These are phyloP conservation scores for Clarireedia monteithiana DNA, from an alignment of 2,329 filamentous ascomycete species.

Conservation along the genomic window DNA sequence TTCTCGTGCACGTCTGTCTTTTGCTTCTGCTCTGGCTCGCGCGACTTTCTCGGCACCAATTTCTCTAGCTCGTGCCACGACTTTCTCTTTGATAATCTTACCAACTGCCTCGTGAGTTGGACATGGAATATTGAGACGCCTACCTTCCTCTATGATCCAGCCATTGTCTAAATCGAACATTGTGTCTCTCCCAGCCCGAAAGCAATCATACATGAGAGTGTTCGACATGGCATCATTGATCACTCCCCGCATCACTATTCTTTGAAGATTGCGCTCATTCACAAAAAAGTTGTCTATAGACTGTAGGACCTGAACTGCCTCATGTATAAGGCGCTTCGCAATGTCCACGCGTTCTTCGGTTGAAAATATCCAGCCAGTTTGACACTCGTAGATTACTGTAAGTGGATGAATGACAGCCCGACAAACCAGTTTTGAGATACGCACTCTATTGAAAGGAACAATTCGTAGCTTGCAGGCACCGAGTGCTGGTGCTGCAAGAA, in stretches of 20 bases:
- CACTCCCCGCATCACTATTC: not conserved
- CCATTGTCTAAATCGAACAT: conserved; percentile 3
- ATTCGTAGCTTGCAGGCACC: not conserved
- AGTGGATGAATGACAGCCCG: conserved; percentile 1
- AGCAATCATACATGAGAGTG: not conserved
- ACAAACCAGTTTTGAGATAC: not conserved
- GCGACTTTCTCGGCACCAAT: not conserved
- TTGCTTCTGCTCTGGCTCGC: not conserved
- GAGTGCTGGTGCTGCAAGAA: not conserved
- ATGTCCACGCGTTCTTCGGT: not conserved
- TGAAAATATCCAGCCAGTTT: conserved; percentile 1
- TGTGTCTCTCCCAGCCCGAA: not conserved
- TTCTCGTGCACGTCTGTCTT: not conserved
- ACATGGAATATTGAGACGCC: not conserved
- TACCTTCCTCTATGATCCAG: conserved; percentile 1
- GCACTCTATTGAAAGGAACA: not conserved
- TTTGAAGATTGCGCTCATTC: not conserved
- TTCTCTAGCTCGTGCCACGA: not conserved
- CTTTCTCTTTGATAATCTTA: not conserved
- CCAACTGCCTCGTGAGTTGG: not conserved
- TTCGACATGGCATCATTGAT: not conserved
- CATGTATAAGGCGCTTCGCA: not conserved
- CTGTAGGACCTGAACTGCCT: not conserved
- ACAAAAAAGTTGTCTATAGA: not conserved
- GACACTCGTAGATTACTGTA: conserved; percentile 1